Percentiles rank a stretch among this genome's conserved stretches.
Evolutionary conservation across 2,329 filamentous ascomycete species (phyloP).

Genomic region (Chaetomium strumarium): DNA sequence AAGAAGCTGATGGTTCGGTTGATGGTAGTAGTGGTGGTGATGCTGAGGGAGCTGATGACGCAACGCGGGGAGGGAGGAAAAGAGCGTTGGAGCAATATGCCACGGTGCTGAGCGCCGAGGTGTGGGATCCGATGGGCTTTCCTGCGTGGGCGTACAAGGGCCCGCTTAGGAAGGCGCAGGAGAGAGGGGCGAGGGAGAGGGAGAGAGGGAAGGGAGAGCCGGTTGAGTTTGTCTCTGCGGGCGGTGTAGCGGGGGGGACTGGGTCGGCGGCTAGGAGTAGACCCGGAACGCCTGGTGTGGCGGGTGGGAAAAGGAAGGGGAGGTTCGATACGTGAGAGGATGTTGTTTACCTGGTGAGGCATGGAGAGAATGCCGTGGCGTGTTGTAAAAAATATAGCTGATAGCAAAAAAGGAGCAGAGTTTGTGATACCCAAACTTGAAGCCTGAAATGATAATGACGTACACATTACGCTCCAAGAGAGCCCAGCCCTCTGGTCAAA

Average conservation of each 20-base stretch:
- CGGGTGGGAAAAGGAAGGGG: slow-evolving; percentile 14
- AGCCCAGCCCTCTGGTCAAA: no score
- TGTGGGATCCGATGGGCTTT: slow-evolving; percentile 55
- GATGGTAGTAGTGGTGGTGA: slow-evolving; percentile 26
- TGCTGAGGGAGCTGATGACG: slow-evolving; percentile 10
- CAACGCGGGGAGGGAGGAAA: no score
- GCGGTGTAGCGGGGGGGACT: slow-evolving; percentile 18
- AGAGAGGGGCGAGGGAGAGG: slow-evolving; percentile 39
- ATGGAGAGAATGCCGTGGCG: neutral
- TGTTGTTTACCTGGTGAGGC: neutral
- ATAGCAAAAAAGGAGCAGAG: neutral
- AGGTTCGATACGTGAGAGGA: slow-evolving; percentile 19
- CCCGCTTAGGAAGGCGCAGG: slow-evolving; percentile 44
- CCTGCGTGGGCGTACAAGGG: slow-evolving; percentile 50
- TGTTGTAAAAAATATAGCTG: neutral
- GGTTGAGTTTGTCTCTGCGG: slow-evolving; percentile 46
- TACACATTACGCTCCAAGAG: no score
- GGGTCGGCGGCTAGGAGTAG: slow-evolving; percentile 26
- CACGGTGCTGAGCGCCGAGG: slow-evolving; percentile 49
- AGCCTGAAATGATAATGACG: no score
- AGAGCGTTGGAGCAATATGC: slow-evolving; percentile 52
- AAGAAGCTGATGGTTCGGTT: neutral
- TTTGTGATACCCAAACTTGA: neutral
- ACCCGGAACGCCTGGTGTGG: slow-evolving; percentile 27
- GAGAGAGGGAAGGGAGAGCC: slow-evolving; percentile 39